These are phyloP conservation scores for Oryza longistaminata DNA, from an alignment of 176 grass and related monocot genomes.

Conservation along the genomic window DNA sequence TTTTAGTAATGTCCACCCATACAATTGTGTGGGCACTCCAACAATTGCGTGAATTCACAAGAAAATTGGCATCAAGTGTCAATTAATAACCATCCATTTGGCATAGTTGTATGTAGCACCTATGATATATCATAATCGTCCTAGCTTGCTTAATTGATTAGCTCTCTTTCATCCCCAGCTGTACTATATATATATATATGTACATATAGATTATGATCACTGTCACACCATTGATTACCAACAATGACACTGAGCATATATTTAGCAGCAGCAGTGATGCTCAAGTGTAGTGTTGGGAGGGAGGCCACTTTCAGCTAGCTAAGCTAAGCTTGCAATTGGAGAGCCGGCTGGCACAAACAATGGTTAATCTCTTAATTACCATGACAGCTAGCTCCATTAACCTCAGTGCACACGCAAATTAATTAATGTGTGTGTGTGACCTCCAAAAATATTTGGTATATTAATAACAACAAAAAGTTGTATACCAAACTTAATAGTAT, in stretches of 20 bases:
- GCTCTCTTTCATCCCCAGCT: not conserved
- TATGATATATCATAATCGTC: not conserved
- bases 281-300: conserved; percentile 33
- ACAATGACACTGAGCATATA: conserved; percentile 18
- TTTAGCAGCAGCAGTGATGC: conserved; percentile 1
- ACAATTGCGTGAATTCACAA: too few species aligned
- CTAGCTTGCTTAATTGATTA: too few species aligned
- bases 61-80: not conserved
- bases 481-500: not conserved
- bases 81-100: not conserved
- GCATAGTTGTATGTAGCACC: not conserved
- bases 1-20: too few species aligned
- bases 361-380: conserved; percentile 7
- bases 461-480: not conserved
- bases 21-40: too few species aligned
- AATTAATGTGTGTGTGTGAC: too few species aligned
- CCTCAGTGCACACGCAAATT: not conserved
- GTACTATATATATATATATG: not conserved
- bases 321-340: not conserved
- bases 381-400: not conserved
- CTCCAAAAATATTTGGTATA: too few species aligned
- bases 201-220: conserved; percentile 39
- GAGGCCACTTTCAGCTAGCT: conserved; percentile 37
- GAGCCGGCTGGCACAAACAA: not conserved
- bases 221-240: conserved; percentile 22